Evolutionary conservation across 371 early-diverging fungal species (phyloP), one percentile per base, ranked within the genome.

Genomic region (Ordospora pajunii): DNA sequence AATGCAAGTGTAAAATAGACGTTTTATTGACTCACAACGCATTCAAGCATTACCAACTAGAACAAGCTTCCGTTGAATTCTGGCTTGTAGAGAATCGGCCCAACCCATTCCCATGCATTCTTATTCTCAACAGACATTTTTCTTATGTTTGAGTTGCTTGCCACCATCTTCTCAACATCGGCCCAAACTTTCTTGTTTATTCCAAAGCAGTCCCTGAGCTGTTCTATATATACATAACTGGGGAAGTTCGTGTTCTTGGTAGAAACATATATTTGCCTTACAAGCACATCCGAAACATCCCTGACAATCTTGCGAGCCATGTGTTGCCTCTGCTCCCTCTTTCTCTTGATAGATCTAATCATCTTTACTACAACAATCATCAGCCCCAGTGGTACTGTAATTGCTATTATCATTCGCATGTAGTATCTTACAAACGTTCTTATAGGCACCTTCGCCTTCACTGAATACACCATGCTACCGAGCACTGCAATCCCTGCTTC

Each of bases 261-360:
- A 53, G 80, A 77, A 14, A 77, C 63, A 11, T 75, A 54, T 23
- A 76, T 25, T 45, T 80, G 80, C 19, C 76, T 80, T n/a, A 54
- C 49, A 7, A 80, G 27, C 4, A 66, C 53, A 50, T 63, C 74
- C 2, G 70, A 50, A 48, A 80, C 45, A 21, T 77, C 70, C 45
- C 69, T 77, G 0, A 54, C 21, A 23, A 69, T 46, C 45, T 62
- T 66, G 5, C 53, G 25, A 37, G 77, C 73, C n/a, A 27, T 25
- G 19, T 40, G 14, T 8, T 48, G 17, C 10, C 51, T 27, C 42
- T 70, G 58, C 0, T 22, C 0, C 8, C 12, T 51, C 43, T 45
- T 53, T 27, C 44, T 23, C 46, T 62, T 68, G 17, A 42, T 40
- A 17, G 53, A 37, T 53, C 68, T 9, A 8, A 51, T 45, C n/a